Evolutionary conservation across 139 green algal species (phyloP), one percentile per base, ranked within the genome.

Genomic region (Trebouxia sp.): DNA sequence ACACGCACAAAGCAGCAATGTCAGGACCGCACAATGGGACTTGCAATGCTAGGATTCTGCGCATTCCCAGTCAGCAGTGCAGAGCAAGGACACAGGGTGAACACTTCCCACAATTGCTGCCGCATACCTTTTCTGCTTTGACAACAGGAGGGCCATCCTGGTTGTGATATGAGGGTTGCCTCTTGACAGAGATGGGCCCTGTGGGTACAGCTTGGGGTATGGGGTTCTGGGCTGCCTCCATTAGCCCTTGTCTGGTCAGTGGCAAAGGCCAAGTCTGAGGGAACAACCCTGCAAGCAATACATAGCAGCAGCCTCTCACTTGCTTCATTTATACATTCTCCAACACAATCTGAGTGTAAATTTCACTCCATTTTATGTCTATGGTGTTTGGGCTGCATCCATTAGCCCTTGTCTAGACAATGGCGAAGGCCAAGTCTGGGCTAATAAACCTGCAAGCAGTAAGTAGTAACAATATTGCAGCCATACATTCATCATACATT

Each of bases 201-300:
- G 43, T 39, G 47, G 51, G 74, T 28, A 65, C 20, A 24, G 69
- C 24, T 41, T 55, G 69, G 26, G 24, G 22, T 8, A 53, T 41
- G n/a, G 69, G 41, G 24, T 77, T 77, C 41, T 28, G 20, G 42
- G 75, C 81, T 1, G 84, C 83, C 26, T 76, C 38, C 6, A 28
- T 58, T 38, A 90, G 62, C 42, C 65, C 80, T 14, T 65, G 69
- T 66, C 42, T 55, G 14, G 74, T 83, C 48, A 91, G 81, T 17
- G 87, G 87, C 62, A 91, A 81, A 5, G 85, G 83, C 87, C 87
- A 91, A 14, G 58, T 69, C 20, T 35, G 39, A 5, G 87, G 81
- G 8, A 53, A 47, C 24, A 84, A 24, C 10, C 80, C 80, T 84
- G 80, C 42, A 55, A 66, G 35, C 41, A 5, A 58, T 48, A 7